Base-by-base conservation (phyloP, 805 yeast species). In the Cyberlindnera galapagoensis region DNA sequence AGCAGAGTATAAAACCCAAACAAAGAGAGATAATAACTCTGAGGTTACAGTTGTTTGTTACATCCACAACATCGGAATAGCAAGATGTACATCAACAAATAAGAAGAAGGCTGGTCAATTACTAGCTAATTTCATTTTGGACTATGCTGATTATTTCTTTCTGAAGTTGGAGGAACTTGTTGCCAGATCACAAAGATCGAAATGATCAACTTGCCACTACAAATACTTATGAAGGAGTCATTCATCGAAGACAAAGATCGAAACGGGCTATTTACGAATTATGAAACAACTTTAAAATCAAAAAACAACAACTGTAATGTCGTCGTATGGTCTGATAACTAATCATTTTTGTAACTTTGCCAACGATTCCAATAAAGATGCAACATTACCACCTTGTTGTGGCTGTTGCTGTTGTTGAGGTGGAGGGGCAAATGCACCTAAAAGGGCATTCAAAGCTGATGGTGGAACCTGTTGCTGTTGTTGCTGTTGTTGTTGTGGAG, bases 301-400 rank as follows among this genome's bases (percentile, higher is more conserved):
- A n/a, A n/a, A n/a, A n/a, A n/a, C n/a, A n/a, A n/a, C n/a, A n/a
- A n/a, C n/a, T n/a, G n/a, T n/a, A n/a, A n/a, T n/a, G n/a, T n/a
- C n/a, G n/a, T n/a, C n/a, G n/a, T n/a, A n/a, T n/a, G n/a, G n/a
- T n/a, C n/a, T n/a, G n/a, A n/a, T n/a, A n/a, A n/a, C n/a, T n/a
- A 9, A 20, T 21, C 25, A 38, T 21, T 29, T 56, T 34, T 59
- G 62, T 24, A 61, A 45, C 40, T 59, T 57, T 12, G 62, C 60
- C 33, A 62, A 43, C 30, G 63, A 54, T 28, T 61, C 64, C 40
- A 62, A 41, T 27, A 62, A 44, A 34, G 59, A 53, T 46, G 60
- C 60, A 18, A 60, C 65, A 33, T 54, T 57, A 6, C 29, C 28
- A 31, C 31, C 24, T 28, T 30, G 25, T 24, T 30, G 27, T 30